Evolutionary conservation across 371 early-diverging fungal species (phyloP).

Genomic region (Circinella minor): DNA sequence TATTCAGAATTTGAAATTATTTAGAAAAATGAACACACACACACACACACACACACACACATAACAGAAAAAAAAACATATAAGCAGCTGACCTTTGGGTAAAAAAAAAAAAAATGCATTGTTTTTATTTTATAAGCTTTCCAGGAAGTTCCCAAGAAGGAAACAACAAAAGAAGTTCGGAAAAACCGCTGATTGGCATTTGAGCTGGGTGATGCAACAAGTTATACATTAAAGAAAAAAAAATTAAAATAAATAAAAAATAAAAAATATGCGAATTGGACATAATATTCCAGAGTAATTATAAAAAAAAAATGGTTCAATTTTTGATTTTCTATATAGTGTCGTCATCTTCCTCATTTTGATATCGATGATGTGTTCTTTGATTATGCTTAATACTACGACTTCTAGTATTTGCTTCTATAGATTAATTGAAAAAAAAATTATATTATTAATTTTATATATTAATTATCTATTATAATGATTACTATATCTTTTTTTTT

Average conservation of each 20-base stretch:
- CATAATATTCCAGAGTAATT: background rate
- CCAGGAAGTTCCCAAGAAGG: constrained; percentile 9
- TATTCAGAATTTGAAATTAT: background rate
- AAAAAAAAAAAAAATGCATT: constrained; percentile 6
- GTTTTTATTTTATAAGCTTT: background rate
- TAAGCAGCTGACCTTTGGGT: background rate
- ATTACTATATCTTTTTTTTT: too few relatives aligned
- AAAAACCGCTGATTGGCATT: constrained; percentile 8
- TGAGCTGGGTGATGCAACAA: background rate
- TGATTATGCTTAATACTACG: background rate
- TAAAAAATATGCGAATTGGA: background rate
- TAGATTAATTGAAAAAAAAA: background rate
- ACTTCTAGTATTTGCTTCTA: background rate
- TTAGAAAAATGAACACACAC: too few relatives aligned
- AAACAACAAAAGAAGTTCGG: constrained; percentile 7
- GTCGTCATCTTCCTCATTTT: background rate
- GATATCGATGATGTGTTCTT: background rate
- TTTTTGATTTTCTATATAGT: background rate
- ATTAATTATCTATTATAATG: too few relatives aligned
- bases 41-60: too few relatives aligned
- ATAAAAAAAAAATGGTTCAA: background rate
- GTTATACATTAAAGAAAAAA: too few relatives aligned
- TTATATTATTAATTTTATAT: too few relatives aligned
- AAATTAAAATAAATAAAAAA: background rate
- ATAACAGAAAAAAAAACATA: background rate